Percentiles rank a stretch among this genome's conserved stretches.
Evolutionary conservation across 164 flowering plant genomes (phyloP).

Genomic region (Liquidambar formosana): DNA sequence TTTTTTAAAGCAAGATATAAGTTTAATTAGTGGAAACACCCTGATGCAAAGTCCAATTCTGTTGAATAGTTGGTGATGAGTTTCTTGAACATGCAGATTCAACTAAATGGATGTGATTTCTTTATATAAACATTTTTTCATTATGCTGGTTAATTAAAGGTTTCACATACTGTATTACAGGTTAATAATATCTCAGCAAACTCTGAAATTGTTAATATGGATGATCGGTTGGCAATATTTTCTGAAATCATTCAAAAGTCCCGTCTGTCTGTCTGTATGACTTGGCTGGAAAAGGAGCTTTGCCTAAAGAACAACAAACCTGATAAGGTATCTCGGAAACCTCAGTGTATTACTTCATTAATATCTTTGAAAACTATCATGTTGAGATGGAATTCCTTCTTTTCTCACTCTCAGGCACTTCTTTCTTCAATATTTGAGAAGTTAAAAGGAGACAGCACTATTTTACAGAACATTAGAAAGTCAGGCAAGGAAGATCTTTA

Average conservation of each 20-base stretch:
- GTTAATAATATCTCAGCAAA: slow-evolving; percentile 47
- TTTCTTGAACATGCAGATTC: neutral
- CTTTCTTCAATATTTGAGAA: slow-evolving; percentile 43
- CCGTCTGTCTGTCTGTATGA: slow-evolving; percentile 43
- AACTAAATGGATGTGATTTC: neutral
- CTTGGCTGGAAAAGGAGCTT: slow-evolving; percentile 80
- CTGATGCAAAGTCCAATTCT: neutral
- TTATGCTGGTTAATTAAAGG: slow-evolving; percentile 8
- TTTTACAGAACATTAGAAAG: slow-evolving; percentile 56
- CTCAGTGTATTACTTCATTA: neutral
- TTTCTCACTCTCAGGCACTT: slow-evolving; percentile 46
- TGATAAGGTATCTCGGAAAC: slow-evolving; percentile 43
- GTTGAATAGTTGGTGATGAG: neutral
- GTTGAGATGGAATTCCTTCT: slow-evolving; percentile 3
- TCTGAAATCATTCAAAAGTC: slow-evolving; percentile 46
- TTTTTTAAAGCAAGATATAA: neutral
- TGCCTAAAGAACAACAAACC: slow-evolving; percentile 27
- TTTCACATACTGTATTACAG: slow-evolving; percentile 40
- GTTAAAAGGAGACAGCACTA: slow-evolving; percentile 50
- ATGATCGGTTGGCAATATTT: slow-evolving; percentile 36
- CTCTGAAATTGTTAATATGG: slow-evolving; percentile 25
- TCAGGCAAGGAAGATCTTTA: slow-evolving; percentile 87
- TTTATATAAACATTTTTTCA: neutral
- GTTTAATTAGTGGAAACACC: neutral
- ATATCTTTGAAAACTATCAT: slow-evolving; percentile 2